These are phyloP conservation scores for Ganoderma lingzhi DNA, from an alignment of 1,284 basidiomycete genomes.

Conservation along the genomic window DNA sequence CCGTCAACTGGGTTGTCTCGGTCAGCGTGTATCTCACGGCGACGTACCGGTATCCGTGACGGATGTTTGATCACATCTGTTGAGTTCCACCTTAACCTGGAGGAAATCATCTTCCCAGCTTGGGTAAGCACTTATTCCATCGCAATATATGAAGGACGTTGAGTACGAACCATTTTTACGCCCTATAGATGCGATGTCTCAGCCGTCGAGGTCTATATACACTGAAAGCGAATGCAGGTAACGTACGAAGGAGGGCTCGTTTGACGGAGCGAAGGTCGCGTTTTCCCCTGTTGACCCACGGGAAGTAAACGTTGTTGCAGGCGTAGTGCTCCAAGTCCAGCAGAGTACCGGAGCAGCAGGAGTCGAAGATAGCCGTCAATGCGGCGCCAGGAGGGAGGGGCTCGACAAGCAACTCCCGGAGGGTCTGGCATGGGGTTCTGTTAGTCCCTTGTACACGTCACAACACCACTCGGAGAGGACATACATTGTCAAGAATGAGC, in stretches of 20 bases:
- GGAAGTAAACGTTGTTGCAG: conserved; percentile 54
- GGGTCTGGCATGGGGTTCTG: conserved; percentile 38
- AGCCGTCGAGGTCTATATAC: neutral
- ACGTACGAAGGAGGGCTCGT: neutral
- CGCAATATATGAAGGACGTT: too few relatives aligned
- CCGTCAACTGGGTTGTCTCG: neutral
- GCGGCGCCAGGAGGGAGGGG: conserved; percentile 48
- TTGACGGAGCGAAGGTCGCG: conserved; percentile 26
- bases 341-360: conserved; percentile 55
- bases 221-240: too few relatives aligned
- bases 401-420: conserved; percentile 47
- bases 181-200: neutral
- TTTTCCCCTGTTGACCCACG: conserved; percentile 53
- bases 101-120: neutral
- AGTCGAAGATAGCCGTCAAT: conserved; percentile 56
- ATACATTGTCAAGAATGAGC: conserved; percentile 46
- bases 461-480: neutral
- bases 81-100: neutral
- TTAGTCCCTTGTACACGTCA: neutral
- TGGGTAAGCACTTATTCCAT: neutral
- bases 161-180: neutral
- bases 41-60: neutral
- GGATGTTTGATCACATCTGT: neutral
- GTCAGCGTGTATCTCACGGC: neutral
- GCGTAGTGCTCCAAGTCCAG: conserved; percentile 53